These are phyloP conservation scores for Solanum virginianum DNA, from an alignment of 257 asterid species.

Conservation along the genomic window DNA sequence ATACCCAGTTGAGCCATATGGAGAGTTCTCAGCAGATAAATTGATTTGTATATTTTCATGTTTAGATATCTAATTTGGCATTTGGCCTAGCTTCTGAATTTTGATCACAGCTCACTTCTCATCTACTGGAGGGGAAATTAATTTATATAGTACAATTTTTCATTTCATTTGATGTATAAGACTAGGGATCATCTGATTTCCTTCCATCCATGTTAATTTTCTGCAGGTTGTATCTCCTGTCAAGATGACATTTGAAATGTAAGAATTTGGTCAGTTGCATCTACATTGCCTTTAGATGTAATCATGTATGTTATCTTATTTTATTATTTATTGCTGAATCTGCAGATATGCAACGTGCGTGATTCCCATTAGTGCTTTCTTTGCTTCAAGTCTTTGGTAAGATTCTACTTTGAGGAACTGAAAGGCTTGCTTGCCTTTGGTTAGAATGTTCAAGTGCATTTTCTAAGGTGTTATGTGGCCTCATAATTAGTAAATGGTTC, in stretches of 20 bases:
- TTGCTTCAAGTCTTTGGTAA: slow-evolving; percentile 86
- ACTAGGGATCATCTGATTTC: not conserved
- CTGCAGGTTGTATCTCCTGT: slow-evolving; percentile 87
- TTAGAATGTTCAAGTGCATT: not conserved
- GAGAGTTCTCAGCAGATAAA: not conserved
- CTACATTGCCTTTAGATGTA: slow-evolving; percentile 2
- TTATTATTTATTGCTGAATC: slow-evolving; percentile 12
- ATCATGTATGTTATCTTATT: not conserved
- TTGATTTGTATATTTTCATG: not conserved
- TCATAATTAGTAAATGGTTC: not conserved
- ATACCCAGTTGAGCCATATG: not conserved
- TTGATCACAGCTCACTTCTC: not conserved
- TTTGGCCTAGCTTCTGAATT: not conserved
- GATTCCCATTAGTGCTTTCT: slow-evolving; percentile 92
- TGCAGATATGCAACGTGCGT: slow-evolving; percentile 95
- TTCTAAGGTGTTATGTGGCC: not conserved
- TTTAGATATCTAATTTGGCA: not conserved
- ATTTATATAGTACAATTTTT: not conserved
- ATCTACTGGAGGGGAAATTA: not conserved
- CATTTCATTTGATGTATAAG: not conserved
- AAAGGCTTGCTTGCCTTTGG: not conserved
- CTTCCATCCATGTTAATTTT: slow-evolving; percentile 1
- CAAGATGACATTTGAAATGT: slow-evolving; percentile 94
- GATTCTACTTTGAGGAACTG: slow-evolving; percentile 9
- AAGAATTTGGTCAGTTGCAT: slow-evolving; percentile 15